Conservation (phyloP, 225 moss, liverwort and hornwort genomes). For the Thuidium tamariscinum region DNA sequence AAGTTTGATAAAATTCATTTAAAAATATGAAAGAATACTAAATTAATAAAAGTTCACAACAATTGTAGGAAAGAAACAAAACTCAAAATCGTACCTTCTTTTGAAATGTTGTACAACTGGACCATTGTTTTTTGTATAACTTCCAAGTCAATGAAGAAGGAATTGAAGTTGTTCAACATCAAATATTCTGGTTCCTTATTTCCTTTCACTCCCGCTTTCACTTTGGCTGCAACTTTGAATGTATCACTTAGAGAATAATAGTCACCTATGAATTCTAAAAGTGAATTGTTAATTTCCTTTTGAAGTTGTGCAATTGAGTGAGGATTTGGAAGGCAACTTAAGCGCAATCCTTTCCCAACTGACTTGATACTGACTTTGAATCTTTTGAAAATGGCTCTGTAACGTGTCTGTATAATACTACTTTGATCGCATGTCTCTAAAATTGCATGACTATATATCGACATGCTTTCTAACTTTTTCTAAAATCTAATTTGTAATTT, state of each 20-base stretch:
- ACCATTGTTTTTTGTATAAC: not conserved
- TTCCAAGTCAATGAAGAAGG: not conserved
- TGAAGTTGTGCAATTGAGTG: not conserved
- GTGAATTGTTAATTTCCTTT: not conserved
- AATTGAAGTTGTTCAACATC: not conserved
- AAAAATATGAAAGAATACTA: no score
- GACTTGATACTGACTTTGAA: not conserved
- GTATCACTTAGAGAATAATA: not conserved
- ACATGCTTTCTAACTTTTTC: not conserved
- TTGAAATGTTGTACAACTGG: not conserved
- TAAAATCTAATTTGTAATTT: not conserved
- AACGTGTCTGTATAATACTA: fast-evolving
- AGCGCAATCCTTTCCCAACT: not conserved
- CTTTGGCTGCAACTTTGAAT: not conserved
- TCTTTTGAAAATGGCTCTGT: not conserved
- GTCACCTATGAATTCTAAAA: not conserved
- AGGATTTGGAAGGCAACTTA: not conserved
- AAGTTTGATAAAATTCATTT: no score
- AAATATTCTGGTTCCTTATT: not conserved
- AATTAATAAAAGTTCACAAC: no score
- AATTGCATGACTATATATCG: not conserved
- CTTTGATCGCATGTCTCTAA: not conserved
- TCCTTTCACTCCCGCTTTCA: not conserved
- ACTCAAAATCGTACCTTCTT: not conserved
- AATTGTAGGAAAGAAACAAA: not conserved